Conservation (phyloP, 2,329 filamentous ascomycete genomes). For the Exophiala alcalophila region DNA sequence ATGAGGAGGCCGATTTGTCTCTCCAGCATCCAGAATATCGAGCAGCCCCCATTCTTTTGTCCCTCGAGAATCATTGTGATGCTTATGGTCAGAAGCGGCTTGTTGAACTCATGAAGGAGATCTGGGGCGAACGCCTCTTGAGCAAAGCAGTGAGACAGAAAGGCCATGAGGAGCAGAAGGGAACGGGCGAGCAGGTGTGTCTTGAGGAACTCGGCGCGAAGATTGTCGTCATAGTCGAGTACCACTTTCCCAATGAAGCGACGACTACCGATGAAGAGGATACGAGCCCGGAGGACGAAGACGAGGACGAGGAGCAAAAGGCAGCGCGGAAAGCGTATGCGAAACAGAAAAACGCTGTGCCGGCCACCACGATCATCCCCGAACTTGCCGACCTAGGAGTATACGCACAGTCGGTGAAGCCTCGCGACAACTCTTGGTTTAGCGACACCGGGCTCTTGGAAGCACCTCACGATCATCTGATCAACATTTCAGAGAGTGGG, state of each 20-base stretch:
- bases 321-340: conserved; percentile 21
- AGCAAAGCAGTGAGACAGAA: conserved; percentile 26
- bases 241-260: conserved; percentile 26
- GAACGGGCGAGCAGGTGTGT: conserved; percentile 24
- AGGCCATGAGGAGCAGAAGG: conserved; percentile 25
- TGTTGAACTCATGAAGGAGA: conserved; percentile 28
- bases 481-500: conserved; percentile 29
- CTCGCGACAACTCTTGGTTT: conserved; percentile 29
- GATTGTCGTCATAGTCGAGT: conserved; percentile 30
- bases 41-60: conserved; percentile 26
- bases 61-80: conserved; percentile 29
- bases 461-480: conserved; percentile 26
- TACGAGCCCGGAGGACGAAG: conserved; percentile 7
- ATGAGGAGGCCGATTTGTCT: conserved; percentile 21
- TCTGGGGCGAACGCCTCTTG: conserved; percentile 28
- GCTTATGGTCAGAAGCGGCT: conserved; percentile 26
- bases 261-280: conserved; percentile 8
- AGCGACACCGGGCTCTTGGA: conserved; percentile 21
- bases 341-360: conserved; percentile 23
- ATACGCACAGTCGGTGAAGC: conserved; percentile 31
- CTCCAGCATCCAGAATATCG: conserved; percentile 15
- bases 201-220: conserved; percentile 28
- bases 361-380: conserved; percentile 25
- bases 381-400: conserved; percentile 30
- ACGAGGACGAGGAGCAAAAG: conserved; percentile 21